Percentiles rank a stretch among this genome's conserved stretches.
Evolutionary conservation across 257 asterid species (phyloP).

Genomic region (Rauvolfia tetraphylla): DNA sequence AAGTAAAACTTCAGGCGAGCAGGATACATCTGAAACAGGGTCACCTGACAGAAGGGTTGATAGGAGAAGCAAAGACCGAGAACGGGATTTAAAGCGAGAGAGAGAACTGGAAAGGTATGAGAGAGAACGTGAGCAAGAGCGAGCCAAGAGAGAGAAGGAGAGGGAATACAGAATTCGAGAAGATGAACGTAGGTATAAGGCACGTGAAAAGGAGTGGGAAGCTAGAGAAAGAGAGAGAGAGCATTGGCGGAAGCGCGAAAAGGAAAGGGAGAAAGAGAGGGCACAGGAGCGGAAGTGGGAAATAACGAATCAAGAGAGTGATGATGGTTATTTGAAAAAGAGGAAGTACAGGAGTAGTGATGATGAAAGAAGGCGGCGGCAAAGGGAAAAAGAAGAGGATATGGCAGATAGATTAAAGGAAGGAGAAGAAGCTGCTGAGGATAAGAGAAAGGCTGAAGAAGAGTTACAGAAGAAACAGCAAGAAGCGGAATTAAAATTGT

Average conservation of each 20-base stretch:
- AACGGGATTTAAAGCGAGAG: conserved; percentile 68
- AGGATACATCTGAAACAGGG: conserved; percentile 57
- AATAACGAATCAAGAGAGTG: conserved; percentile 68
- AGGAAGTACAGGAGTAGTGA: conserved; percentile 78
- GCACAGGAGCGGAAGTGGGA: conserved; percentile 86
- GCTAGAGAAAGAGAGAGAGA: conserved; percentile 91
- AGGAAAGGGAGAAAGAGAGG: conserved; percentile 87
- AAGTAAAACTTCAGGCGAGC: conserved; percentile 59
- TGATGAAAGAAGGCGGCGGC: conserved; percentile 86
- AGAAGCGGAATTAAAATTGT: conserved; percentile 46
- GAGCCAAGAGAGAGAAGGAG: conserved; percentile 93
- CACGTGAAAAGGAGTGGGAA: conserved; percentile 97
- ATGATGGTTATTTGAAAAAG: conserved; percentile 74
- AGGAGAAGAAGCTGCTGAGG: conserved; percentile 84
- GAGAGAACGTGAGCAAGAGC: conserved; percentile 91
- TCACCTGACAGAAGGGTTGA: conserved; percentile 89
- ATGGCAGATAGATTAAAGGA: conserved; percentile 70
- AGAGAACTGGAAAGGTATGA: conserved; percentile 91
- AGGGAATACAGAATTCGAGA: conserved; percentile 87
- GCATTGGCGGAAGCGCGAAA: conserved; percentile 82
- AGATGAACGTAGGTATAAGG: conserved; percentile 89
- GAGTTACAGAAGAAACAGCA: conserved; percentile 58
- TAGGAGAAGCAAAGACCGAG: conserved; percentile 71
- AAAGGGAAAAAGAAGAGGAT: conserved; percentile 89
- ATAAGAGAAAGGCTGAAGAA: conserved; percentile 65